These are phyloP conservation scores for Penstemon newberryi DNA, from an alignment of 257 asterid species.

Conservation along the genomic window DNA sequence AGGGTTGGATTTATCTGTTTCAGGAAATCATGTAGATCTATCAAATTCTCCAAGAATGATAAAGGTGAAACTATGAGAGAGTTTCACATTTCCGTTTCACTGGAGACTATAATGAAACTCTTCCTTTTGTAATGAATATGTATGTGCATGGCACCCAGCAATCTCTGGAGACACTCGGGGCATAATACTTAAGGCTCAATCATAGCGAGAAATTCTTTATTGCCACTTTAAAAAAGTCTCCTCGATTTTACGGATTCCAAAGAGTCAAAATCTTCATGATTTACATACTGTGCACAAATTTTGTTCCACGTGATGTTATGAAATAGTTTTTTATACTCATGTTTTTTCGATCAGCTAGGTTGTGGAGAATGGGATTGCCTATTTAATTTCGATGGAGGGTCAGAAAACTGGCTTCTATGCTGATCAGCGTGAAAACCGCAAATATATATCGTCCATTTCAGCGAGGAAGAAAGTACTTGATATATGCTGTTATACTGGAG, in stretches of 20 bases:
- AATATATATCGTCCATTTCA: constrained; percentile 73
- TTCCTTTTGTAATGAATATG: background rate
- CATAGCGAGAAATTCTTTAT: background rate
- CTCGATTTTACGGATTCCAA: background rate
- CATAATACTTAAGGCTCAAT: background rate
- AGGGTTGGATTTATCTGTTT: constrained; percentile 64
- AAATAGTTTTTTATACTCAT: background rate
- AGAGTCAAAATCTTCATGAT: background rate
- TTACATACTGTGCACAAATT: constrained; percentile 8
- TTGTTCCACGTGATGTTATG: constrained; percentile 8
- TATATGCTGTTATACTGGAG: constrained; percentile 93
- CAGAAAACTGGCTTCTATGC: constrained; percentile 98
- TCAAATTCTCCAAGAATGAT: constrained; percentile 48
- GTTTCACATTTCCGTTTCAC: background rate
- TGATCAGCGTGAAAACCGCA: constrained; percentile 94
- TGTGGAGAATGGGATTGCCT: constrained; percentile 76
- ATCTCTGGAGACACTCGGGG: background rate
- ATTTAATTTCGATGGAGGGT: constrained; percentile 82
- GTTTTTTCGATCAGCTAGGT: constrained; percentile 49
- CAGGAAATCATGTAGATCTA: constrained; percentile 35
- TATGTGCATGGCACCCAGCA: background rate
- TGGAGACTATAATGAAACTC: background rate
- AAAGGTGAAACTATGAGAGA: constrained; percentile 49
- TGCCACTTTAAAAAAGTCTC: background rate
- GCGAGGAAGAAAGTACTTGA: constrained; percentile 74